Percentiles rank a stretch among this genome's conserved stretches.
Conservation (phyloP, 2,329 filamentous ascomycete genomes). For the Talaromyces sp. region DNA sequence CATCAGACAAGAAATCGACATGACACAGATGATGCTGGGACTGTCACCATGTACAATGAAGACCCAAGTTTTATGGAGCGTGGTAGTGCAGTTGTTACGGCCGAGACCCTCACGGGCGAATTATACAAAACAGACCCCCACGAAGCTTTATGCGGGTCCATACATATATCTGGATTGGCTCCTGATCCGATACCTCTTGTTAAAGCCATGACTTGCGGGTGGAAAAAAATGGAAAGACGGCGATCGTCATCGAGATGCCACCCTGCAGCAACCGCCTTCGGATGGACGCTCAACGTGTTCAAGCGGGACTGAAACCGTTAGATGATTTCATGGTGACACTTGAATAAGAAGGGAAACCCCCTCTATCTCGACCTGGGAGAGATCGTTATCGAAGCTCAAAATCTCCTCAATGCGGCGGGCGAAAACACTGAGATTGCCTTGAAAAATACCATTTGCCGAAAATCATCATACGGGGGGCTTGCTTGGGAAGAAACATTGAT, state of each 20-base stretch:
- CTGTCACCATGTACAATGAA: neutral
- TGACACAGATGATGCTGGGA: neutral
- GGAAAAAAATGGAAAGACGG: constrained; percentile 1
- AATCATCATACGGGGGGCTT: constrained; percentile 41
- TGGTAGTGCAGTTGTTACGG: constrained; percentile 22
- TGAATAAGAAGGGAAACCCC: constrained; percentile 39
- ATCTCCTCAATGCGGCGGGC: constrained; percentile 46
- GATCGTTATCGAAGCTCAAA: constrained; percentile 50
- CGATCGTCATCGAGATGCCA: constrained; percentile 16
- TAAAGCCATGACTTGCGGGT: neutral
- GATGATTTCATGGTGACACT: constrained; percentile 57
- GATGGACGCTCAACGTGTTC: constrained; percentile 20
- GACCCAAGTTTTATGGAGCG: constrained; percentile 17
- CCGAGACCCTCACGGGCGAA: constrained; percentile 13
- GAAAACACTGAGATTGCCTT: constrained; percentile 53
- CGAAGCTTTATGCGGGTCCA: neutral
- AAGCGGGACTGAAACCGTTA: constrained; percentile 48
- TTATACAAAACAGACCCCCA: neutral
- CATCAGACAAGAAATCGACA: neutral
- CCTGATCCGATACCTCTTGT: neutral
- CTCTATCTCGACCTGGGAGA: constrained; percentile 55
- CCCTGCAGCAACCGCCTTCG: neutral
- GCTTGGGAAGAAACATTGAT: constrained; percentile 40
- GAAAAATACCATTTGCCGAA: constrained; percentile 49
- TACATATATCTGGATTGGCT: neutral